Base-by-base conservation (phyloP, 2,329 filamentous ascomycete species). In the Sporothrix dimorphospora region DNA sequence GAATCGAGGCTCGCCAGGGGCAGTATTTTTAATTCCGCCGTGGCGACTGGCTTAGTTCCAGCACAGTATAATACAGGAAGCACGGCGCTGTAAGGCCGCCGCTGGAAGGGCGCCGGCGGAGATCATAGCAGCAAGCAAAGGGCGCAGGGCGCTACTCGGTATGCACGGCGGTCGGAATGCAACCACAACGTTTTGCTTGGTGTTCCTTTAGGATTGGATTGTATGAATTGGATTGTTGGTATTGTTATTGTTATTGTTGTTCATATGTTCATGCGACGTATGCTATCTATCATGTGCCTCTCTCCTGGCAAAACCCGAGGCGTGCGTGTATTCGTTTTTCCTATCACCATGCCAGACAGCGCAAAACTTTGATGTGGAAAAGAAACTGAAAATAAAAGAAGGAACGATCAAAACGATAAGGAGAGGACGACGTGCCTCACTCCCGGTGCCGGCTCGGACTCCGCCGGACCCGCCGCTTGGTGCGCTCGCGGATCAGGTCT, bases 401-500 rank as follows among this genome's bases (percentile, higher is more conserved):
- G 8, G 12, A 42, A 24, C 12, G 21, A 24, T 1, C 24, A 68
- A 47, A 9, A 21, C 24, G 21, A 45, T 14, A 59, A n/a, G 8
- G 55, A 12, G 7, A n/a, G n/a, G 47, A 49, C 19, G 47, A 49
- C 47, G n/a, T 49, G 16, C 2, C 5, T 24, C 42, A 49, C 8
- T 49, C 45, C 12, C 57, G 24, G 69, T 77, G 75, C 53, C 75
- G 74, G 63, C 76, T 79, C 12, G 77, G 75, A 61, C 78, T 79
- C 47, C 77, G 72, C 47, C 76, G 61, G 21, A 70, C 53, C 51
- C 74, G 76, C 70, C 75, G 76, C 47, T 77, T 73, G 12, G 78
- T 76, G 75, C 79, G 83, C 69, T 87, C 85, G 66, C 80, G 79
- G 57, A 87, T 81, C 57, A 87, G 79, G 19, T 79, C 78, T 73